Conservation (phyloP, 1,284 basidiomycete species). For the Gymnopus androsaceus region DNA sequence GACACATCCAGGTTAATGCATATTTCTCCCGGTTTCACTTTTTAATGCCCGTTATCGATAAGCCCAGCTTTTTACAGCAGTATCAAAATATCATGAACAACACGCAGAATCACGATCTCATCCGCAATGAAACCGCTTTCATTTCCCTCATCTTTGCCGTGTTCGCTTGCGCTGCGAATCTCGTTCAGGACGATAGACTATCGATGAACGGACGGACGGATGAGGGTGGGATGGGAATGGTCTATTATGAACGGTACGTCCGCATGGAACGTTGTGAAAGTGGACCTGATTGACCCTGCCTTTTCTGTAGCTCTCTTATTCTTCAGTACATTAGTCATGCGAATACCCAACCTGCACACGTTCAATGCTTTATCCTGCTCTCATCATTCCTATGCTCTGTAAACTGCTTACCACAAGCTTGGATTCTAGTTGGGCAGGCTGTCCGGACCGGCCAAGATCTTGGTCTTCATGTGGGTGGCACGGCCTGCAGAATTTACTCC, state of each 20-base stretch:
- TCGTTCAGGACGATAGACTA: constrained; percentile 74
- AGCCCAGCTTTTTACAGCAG: constrained; percentile 73
- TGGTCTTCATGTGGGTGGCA: constrained; percentile 76
- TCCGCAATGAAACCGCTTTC: constrained; percentile 69
- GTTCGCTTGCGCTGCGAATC: constrained; percentile 79
- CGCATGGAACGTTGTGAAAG: constrained; percentile 14
- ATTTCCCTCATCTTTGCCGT: constrained; percentile 78
- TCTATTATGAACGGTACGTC: constrained; percentile 79
- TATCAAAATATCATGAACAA: constrained; percentile 77
- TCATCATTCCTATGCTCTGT: constrained; percentile 88
- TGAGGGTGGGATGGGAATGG: constrained; percentile 82
- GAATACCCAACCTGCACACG: constrained; percentile 79
- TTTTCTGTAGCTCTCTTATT: constrained; percentile 68
- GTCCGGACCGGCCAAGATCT: constrained; percentile 86
- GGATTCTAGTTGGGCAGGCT: constrained; percentile 87
- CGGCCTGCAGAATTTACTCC: constrained; percentile 17
- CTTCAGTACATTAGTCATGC: constrained; percentile 86
- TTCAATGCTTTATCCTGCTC: constrained; percentile 85
- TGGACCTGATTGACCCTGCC: constrained; percentile 24
- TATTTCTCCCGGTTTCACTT: constrained; percentile 87
- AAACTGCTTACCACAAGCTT: constrained; percentile 89
- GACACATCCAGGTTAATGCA: constrained; percentile 64
- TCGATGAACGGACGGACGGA: constrained; percentile 58
- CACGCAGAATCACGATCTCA: constrained; percentile 50
- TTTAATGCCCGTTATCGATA: constrained; percentile 82